Evolutionary conservation across 148 eudicot genomes (phyloP).

Genomic region (Selenicereus undatus): DNA sequence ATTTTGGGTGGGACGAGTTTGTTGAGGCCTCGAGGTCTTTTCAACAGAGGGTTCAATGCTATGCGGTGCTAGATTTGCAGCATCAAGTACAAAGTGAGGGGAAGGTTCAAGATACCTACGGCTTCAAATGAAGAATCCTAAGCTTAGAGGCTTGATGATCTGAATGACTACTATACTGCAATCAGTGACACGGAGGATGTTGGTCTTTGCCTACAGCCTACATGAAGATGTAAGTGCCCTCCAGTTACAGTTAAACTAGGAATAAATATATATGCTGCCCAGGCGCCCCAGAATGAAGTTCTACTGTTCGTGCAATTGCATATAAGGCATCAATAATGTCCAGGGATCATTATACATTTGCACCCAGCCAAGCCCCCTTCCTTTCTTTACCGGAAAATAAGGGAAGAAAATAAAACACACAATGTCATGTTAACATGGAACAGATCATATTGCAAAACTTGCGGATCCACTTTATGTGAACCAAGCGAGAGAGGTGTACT

Average conservation of each 20-base stretch:
- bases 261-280: no score
- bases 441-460: neutral
- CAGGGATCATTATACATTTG: no score
- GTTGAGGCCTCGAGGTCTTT: conserved; percentile 52
- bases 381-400: no score
- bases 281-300: no score
- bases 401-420: neutral
- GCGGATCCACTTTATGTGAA: neutral
- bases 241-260: no score
- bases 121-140: neutral
- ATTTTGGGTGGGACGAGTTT: conserved; percentile 64
- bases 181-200: neutral
- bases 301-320: no score
- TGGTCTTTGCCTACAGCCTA: neutral
- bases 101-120: neutral
- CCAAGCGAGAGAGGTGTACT: neutral
- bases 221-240: no score
- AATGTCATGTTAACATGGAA: neutral
- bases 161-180: neutral
- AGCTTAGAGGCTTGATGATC: neutral
- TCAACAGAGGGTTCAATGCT: conserved; percentile 63
- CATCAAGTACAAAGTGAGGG: neutral
- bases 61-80: conserved; percentile 36
- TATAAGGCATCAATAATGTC: no score
- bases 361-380: no score